Evolutionary conservation across 371 early-diverging fungal genomes (phyloP).

Genomic region (Rhizomucor pusillus): DNA sequence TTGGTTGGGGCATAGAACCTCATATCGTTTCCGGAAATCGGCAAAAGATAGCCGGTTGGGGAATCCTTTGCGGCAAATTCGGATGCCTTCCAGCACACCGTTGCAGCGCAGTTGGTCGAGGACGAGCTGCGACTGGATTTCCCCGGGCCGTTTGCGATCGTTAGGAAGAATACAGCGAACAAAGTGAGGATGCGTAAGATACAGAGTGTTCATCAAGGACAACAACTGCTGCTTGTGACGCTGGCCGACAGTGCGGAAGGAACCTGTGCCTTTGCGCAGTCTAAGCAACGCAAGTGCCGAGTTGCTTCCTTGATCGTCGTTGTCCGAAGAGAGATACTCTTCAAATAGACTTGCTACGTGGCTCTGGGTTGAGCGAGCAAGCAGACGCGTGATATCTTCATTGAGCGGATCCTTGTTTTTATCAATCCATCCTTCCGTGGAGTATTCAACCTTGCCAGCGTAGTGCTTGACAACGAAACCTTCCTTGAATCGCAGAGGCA

Average conservation of each 20-base stretch:
- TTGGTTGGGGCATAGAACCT: constrained; percentile 79
- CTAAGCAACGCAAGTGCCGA: constrained; percentile 21
- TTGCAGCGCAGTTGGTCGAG: constrained; percentile 98
- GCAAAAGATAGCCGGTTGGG: constrained; percentile 94
- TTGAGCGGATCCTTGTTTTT: constrained; percentile 99
- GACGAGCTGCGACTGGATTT: constrained; percentile 82
- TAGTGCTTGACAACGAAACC: constrained; percentile 97
- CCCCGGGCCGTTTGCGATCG: constrained; percentile 86
- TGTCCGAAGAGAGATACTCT: constrained; percentile 76
- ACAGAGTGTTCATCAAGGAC: constrained; percentile 88
- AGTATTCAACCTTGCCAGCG: constrained; percentile 98
- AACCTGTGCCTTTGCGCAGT: constrained; percentile 61
- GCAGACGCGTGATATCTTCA: constrained; percentile 88
- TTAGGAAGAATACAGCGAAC: constrained; percentile 99
- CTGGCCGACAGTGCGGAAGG: constrained; percentile 96
- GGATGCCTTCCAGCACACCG: constrained; percentile 99
- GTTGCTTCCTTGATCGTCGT: constrained; percentile 23
- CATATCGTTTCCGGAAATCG: constrained; percentile 97
- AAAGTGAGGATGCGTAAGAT: constrained; percentile 97
- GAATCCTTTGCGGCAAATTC: constrained; percentile 98
- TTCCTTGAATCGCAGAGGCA: constrained; percentile 83
- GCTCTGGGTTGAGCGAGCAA: constrained; percentile 81
- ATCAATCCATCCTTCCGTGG: constrained; percentile 94
- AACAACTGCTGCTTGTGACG: constrained; percentile 95
- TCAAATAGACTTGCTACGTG: constrained; percentile 80